Conservation (phyloP, 2,329 filamentous ascomycete genomes). For the Xylaria sp. region DNA sequence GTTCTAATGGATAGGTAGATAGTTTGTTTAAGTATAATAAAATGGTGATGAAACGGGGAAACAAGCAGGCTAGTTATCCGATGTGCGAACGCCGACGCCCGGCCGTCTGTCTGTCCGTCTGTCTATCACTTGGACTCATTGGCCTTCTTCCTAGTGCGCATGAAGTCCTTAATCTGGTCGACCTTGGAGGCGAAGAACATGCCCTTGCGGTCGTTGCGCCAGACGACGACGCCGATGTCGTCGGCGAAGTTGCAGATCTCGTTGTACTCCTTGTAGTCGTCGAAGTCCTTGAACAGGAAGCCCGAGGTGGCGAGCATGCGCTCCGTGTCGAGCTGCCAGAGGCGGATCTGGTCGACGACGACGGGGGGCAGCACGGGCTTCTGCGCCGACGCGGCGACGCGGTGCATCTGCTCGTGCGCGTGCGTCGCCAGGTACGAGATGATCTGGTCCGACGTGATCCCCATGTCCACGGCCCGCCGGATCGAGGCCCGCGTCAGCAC, state of each 20-base stretch:
- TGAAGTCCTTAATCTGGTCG: conserved; percentile 84
- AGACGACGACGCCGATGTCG: conserved; percentile 87
- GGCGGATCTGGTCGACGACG: conserved; percentile 93
- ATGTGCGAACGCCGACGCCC: too few relatives aligned
- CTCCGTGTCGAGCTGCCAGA: conserved; percentile 98
- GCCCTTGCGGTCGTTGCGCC: conserved; percentile 78
- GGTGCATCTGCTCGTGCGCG: conserved; percentile 92
- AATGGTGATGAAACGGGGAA: not conserved
- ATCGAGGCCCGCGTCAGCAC: conserved; percentile 89
- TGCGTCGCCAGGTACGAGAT: conserved; percentile 91
- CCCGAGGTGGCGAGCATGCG: conserved; percentile 84
- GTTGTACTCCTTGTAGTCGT: conserved; percentile 70
- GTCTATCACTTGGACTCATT: conserved; percentile 29
- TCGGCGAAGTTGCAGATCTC: conserved; percentile 79
- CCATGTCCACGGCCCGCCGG: conserved; percentile 82
- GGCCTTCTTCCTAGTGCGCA: conserved; percentile 54
- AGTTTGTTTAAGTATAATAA: not conserved
- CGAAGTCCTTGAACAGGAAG: conserved; percentile 90
- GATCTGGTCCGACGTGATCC: conserved; percentile 95
- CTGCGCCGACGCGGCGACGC: conserved; percentile 61
- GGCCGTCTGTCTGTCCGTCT: not conserved
- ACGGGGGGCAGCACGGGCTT: conserved; percentile 86
- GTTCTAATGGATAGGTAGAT: not conserved
- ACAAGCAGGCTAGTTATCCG: too few relatives aligned
- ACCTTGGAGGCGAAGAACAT: conserved; percentile 93